A percentile compares a stretch with the other conserved stretches of the same genome.
phyloP scores from a whole-genome alignment of 2,329 filamentous ascomycete species.

The Colletotrichum musicola region DNA sequence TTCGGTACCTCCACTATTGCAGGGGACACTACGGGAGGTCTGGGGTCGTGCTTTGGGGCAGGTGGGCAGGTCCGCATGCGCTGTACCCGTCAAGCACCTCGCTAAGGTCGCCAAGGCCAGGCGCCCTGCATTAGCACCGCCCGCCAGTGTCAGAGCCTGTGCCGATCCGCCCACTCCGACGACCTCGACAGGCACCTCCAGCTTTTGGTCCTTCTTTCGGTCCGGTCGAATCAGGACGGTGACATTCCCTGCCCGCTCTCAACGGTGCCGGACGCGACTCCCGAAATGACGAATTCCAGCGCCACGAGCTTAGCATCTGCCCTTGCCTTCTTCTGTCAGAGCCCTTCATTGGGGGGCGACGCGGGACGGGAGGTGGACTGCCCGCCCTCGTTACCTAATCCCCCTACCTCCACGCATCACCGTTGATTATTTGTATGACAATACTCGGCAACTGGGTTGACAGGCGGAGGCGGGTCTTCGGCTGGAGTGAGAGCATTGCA shows the following conservation, averaged over 20 bases:
- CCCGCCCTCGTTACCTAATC: not conserved
- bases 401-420: too few relatives aligned
- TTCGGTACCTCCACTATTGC: too few relatives aligned
- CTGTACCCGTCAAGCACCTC: conserved; percentile 29
- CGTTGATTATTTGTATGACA: too few relatives aligned
- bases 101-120: conserved; percentile 35
- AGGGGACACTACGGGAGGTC: too few relatives aligned
- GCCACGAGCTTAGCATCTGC: conserved; percentile 10
- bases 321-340: not conserved
- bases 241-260: conserved; percentile 17
- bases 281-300: conserved; percentile 30
- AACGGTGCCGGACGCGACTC: conserved; percentile 20
- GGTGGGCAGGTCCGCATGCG: conserved; percentile 15
- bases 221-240: conserved; percentile 23
- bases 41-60: not conserved
- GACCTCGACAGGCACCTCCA: conserved; percentile 2
- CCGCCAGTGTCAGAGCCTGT: conserved; percentile 33
- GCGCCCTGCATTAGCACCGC: conserved; percentile 37
- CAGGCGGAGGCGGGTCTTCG: too few relatives aligned
- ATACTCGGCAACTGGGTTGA: too few relatives aligned
- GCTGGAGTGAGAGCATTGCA: conserved; percentile 3
- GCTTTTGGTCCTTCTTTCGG: conserved; percentile 9
- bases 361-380: conserved; percentile 20
- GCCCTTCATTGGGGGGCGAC: conserved; percentile 2
- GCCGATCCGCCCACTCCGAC: conserved; percentile 24